phyloP scores from a whole-genome alignment of 208 protist genomes.

The Lotmaria passim region DNA sequence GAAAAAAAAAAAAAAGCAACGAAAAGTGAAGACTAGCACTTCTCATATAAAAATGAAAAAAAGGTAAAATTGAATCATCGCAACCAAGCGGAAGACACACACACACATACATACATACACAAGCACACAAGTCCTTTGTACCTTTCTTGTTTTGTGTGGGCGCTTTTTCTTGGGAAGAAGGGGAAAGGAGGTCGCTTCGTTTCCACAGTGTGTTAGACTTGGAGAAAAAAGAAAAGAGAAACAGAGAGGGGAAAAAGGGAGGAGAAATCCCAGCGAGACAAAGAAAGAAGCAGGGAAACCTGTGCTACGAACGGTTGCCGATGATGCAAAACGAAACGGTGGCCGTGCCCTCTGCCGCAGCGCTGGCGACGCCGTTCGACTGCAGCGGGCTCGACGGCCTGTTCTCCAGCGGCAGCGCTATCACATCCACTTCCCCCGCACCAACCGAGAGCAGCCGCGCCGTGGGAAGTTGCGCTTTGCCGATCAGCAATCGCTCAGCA shows the following conservation, averaged over 20 bases:
- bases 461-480: conserved; percentile 20
- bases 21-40: too few species aligned
- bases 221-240: neutral
- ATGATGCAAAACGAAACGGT: conserved; percentile 58
- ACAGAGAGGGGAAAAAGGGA: too few species aligned
- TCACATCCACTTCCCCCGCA: conserved; percentile 24
- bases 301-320: conserved; percentile 28
- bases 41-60: neutral
- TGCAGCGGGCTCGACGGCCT: neutral
- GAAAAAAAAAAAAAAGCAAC: too few species aligned
- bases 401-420: conserved; percentile 17
- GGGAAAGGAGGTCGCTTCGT: too few species aligned
- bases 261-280: too few species aligned
- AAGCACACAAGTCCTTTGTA: too few species aligned
- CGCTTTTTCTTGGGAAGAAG: too few species aligned
- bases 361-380: neutral
- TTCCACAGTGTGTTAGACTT: too few species aligned
- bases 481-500: conserved; percentile 18
- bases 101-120: too few species aligned
- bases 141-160: too few species aligned
- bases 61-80: too few species aligned
- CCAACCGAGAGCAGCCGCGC: conserved; percentile 5
- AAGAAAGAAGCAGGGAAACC: neutral
- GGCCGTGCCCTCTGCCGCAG: conserved; percentile 9
- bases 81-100: too few species aligned